Evolutionary conservation across 2,329 filamentous ascomycete species (phyloP), one percentile per base, ranked within the genome.

Genomic region (Lachnellula cervina): DNA sequence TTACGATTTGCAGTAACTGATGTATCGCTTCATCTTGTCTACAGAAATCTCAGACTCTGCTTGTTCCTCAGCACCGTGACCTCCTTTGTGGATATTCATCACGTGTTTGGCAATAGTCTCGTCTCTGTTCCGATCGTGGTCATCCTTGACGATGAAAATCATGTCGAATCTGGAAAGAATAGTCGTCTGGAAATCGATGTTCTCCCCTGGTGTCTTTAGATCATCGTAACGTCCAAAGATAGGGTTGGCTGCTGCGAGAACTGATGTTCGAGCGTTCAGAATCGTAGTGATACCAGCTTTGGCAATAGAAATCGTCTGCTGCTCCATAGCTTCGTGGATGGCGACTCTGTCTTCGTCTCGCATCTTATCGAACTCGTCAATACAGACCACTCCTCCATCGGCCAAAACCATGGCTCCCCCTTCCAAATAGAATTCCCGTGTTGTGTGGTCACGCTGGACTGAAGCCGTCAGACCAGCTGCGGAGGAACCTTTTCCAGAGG

Each of bases 311-410:
- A 99, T 99, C 0, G 94, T 99, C 73, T 99, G 94, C 75, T 99
- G 94, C 71, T 99, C 94, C 94, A 99, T 99, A 56, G 94, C 94
- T 81, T 99, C 94, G 79, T 99, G 94, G 63, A 99, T 99, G 2
- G 94, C 94, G 6, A 97, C 94, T 65, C 94, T 83, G 67, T 99
- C 94, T 72, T 99, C 94, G 70, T 99, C 94, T 60, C 94, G 83
- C 94, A 99, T 99, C 79, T 99, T 99, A 77, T 99, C 94, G 69
- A 99, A 99, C 74, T 99, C 94, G 69, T 99, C 94, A 65, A 99
- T 99, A 73, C 94, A 97, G 9, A 97, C 94, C 1, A 97, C 93
- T 66, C 94, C 94, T 2, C 92, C 92, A 64, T 99, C 94, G 4
- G 94, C 94, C 17, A 99, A 83, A 3, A 99, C 94, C 94, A 99